Evolutionary conservation across 441 rosid species (phyloP), one percentile per base, ranked within the genome.

Genomic region (Isatis lusitanica): DNA sequence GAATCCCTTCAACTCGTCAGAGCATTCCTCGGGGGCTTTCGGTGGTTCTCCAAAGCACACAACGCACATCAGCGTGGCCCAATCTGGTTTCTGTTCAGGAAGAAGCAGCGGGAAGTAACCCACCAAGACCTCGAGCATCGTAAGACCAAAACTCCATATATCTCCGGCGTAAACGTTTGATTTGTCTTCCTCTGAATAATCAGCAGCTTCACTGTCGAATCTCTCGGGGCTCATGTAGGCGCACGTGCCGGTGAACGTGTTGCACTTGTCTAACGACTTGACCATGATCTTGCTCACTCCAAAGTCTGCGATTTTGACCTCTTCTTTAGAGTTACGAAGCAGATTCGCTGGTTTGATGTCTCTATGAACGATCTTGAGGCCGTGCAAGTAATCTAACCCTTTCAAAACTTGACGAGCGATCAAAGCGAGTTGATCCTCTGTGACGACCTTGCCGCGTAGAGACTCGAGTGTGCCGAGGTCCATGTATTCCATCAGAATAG

Each of bases 171-270:
- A 91, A 1, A 92, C n/a, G n/a, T n/a, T n/a, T n/a, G n/a, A n/a
- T n/a, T n/a, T n/a, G n/a, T n/a, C n/a, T n/a, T n/a, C n/a, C n/a
- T n/a, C n/a, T n/a, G n/a, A 21, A 46, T 33, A 40, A 71, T 39
- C 76, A 18, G 38, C 52, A 1, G 84, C 43, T 24, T 85, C 97
- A 0, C 95, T 88, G 36, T 94, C 92, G 62, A 91, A 85, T 35
- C 98, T 61, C 63, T 94, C 97, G 0, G 97, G 98, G 42, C 96
- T 88, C 98, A 93, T 93, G 61, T 93, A 93, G 1, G 96, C 98
- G 70, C 91, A 91, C 18, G 96, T 91, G 1, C 97, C 96, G 11
- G 84, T 90, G 68, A 88, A 90, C 5, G 96, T 90, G 57, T 91
- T 90, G 64, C 95, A 86, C 7, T 91, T 78, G 61, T 93, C 90